These are phyloP conservation scores for Globisporangium takayamanum DNA, from an alignment of 352 stramenopile species.

Conservation along the genomic window DNA sequence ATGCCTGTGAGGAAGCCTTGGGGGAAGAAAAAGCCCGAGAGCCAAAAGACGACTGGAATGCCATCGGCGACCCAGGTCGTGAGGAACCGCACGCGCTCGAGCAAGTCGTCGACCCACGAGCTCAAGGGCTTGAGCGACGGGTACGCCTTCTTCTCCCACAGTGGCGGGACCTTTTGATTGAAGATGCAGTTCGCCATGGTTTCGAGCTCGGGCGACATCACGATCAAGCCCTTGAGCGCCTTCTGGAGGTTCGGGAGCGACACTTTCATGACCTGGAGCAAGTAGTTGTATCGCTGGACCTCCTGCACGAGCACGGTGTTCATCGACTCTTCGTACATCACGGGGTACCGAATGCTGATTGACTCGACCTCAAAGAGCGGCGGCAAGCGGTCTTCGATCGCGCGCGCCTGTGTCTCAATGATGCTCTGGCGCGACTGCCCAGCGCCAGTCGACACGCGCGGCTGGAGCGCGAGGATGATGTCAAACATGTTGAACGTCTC, in stretches of 20 bases:
- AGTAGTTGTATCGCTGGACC: conserved; percentile 86
- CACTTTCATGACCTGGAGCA: conserved; percentile 78
- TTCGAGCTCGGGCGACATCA: conserved; percentile 23
- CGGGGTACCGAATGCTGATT: conserved; percentile 79
- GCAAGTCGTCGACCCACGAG: conserved; percentile 85
- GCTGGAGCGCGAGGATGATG: conserved; percentile 84
- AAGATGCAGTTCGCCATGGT: conserved; percentile 83
- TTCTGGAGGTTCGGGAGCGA: conserved; percentile 83
- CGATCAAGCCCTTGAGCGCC: conserved; percentile 52
- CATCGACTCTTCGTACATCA: conserved; percentile 88
- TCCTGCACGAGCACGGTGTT: conserved; percentile 92
- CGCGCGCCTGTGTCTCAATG: conserved; percentile 76
- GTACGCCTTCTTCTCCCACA: conserved; percentile 89
- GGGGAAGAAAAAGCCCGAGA: conserved; percentile 93
- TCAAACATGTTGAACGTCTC: conserved; percentile 89
- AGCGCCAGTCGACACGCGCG: conserved; percentile 62
- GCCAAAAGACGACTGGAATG: conserved; percentile 63
- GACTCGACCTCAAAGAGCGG: conserved; percentile 81
- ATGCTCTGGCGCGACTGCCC: conserved; percentile 85
- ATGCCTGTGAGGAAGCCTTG: conserved; percentile 77
- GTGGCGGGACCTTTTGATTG: conserved; percentile 80
- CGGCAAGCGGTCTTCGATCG: conserved; percentile 77
- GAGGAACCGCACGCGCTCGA: conserved; percentile 70
- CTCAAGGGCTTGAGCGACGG: conserved; percentile 87
- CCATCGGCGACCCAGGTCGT: conserved; percentile 28